Evolutionary conservation across 2,329 filamentous ascomycete genomes (phyloP).

Genomic region (Exophiala bonariae): DNA sequence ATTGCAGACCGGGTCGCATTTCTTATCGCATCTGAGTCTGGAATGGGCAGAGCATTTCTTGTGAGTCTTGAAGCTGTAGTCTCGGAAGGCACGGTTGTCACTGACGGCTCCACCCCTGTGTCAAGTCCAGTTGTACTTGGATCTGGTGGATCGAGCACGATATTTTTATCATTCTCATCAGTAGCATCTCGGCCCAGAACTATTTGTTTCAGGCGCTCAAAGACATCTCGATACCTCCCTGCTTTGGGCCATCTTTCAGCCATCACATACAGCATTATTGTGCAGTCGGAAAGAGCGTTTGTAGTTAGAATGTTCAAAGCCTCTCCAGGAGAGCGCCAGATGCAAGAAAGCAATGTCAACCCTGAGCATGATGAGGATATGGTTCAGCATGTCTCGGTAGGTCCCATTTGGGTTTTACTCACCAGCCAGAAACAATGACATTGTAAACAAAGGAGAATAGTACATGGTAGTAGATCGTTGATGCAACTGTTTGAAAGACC

Average conservation of each 20-base stretch:
- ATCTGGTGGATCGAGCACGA: too few relatives aligned
- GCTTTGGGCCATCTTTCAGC: constrained; percentile 1
- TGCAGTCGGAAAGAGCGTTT: constrained; percentile 5
- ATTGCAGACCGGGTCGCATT: not conserved
- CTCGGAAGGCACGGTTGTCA: too few relatives aligned
- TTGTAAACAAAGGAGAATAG: not conserved
- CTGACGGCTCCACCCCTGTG: too few relatives aligned
- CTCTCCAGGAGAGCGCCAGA: not conserved
- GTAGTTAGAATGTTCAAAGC: not conserved
- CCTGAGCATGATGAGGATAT: not conserved
- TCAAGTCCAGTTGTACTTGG: too few relatives aligned
- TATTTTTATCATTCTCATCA: too few relatives aligned
- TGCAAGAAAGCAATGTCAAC: constrained; percentile 8
- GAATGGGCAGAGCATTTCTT: too few relatives aligned
- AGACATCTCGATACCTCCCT: constrained; percentile 7
- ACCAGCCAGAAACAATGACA: constrained; percentile 8
- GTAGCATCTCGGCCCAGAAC: not conserved
- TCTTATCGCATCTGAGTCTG: too few relatives aligned
- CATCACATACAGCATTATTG: constrained; percentile 9
- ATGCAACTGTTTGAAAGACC: constrained; percentile 7
- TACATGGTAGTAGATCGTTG: not conserved
- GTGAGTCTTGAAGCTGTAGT: too few relatives aligned
- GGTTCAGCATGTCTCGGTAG: not conserved
- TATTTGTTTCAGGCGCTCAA: constrained; percentile 6
- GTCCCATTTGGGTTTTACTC: not conserved